These are phyloP conservation scores for Termitomyces sp. DNA, from an alignment of 768 basidiomycete species.

Conservation along the genomic window DNA sequence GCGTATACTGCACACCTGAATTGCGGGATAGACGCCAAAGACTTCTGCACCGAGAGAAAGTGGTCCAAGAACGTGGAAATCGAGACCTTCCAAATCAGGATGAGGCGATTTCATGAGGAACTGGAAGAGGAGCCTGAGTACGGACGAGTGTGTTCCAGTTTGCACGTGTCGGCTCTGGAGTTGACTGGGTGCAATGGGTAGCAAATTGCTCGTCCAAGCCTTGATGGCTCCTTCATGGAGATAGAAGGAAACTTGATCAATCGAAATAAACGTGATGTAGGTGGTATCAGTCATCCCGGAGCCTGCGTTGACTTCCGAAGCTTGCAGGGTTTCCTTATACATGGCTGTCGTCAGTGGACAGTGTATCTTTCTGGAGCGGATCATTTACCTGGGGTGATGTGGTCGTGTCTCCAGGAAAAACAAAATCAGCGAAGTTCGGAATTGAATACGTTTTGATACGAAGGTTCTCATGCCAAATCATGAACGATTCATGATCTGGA, in stretches of 20 bases:
- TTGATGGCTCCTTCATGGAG: not conserved
- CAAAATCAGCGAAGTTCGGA: not conserved
- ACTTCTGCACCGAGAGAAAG: conserved; percentile 3
- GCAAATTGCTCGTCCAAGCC: not conserved
- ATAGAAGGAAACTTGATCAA: not conserved
- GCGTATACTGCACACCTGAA: not conserved
- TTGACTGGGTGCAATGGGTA: not conserved
- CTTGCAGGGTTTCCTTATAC: not conserved
- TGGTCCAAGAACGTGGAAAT: conserved; percentile 1
- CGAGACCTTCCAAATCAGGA: not conserved
- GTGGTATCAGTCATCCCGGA: not conserved
- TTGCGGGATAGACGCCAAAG: not conserved
- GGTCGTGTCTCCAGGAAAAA: not conserved
- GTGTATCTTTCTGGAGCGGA: not conserved
- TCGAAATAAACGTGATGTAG: not conserved
- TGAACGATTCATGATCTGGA: not conserved
- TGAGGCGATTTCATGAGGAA: not conserved
- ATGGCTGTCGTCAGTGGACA: not conserved
- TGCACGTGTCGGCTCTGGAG: not conserved
- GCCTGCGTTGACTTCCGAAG: not conserved
- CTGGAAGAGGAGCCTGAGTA: not conserved
- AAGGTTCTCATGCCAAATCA: not conserved
- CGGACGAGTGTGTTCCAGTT: not conserved
- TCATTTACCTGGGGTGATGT: not conserved
- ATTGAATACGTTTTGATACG: not conserved